A percentile compares a stretch with the other conserved stretches of the same genome.
Conservation (phyloP, 2,329 filamentous ascomycete species). For the Cryphonectria radicalis region DNA sequence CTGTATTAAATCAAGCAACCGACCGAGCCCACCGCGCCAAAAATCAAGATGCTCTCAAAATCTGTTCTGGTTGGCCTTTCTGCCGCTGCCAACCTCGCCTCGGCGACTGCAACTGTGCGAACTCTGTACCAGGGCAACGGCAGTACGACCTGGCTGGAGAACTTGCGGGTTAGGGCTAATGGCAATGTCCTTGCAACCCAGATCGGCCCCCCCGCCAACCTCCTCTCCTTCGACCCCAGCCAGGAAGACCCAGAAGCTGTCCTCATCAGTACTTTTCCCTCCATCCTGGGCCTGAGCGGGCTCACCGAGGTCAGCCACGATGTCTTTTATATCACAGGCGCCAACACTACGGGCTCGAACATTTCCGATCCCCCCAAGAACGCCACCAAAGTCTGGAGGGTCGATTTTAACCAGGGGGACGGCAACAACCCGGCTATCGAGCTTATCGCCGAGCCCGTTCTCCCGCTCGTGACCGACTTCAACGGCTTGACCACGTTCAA, state of each 20-base stretch:
- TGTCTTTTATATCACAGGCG: conserved; percentile 16
- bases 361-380: conserved; percentile 3
- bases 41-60: conserved; percentile 1
- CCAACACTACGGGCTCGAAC: conserved; percentile 11
- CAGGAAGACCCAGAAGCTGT: conserved; percentile 9
- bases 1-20: not conserved
- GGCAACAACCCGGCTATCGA: not conserved
- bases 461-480: conserved; percentile 13
- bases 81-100: conserved; percentile 6
- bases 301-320: conserved; percentile 16
- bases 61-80: not conserved
- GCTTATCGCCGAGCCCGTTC: conserved; percentile 5
- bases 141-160: conserved; percentile 16
- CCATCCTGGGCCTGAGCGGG: conserved; percentile 10
- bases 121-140: conserved; percentile 13
- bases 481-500: conserved; percentile 17
- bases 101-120: not conserved
- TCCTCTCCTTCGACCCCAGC: conserved; percentile 12
- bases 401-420: conserved; percentile 14
- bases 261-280: conserved; percentile 9
- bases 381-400: conserved; percentile 13
- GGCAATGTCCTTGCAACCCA: conserved; percentile 7
- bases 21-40: not conserved
- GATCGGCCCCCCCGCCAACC: conserved; percentile 17
- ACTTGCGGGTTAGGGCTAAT: conserved; percentile 12